Base-by-base conservation (phyloP, 164 flowering plant genomes). In the Houttuynia cordata region DNA sequence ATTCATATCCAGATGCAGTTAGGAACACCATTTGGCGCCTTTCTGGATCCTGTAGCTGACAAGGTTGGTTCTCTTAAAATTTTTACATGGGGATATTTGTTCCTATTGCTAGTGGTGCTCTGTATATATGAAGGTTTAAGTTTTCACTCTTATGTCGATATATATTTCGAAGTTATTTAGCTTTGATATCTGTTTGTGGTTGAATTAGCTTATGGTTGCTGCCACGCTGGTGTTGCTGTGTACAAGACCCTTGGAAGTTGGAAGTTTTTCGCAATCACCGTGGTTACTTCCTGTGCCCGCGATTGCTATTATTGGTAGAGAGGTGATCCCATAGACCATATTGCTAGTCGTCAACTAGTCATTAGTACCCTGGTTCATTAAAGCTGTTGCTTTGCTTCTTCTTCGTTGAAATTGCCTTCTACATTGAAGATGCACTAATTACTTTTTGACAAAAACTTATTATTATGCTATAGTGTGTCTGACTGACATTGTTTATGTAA, bases 11-110 rank as follows among this genome's bases (percentile, higher is more conserved):
- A 94, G 99, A 94, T 94, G 99, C 79, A 74, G 56, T 70, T 77
- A 69, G 83, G 86, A 53, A 74, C 95, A 45, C 78, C 84, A 7
- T 94, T 94, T 81, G 99, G 99, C 73, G 99, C 99, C 19, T 94
- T 94, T 76, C 73, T 94, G 75, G 99, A 91, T 77, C 99, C 99
- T 40, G 99, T 94, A 47, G 99, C 99, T 71, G 97, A 94, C 71
- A 91, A 91, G 96, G 95, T 88, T 73, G 59, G 34, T 24, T 57
- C 34, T 57, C 22, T 24, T n/a, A 49, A 14, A 56, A 41, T 7
- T 22, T 59, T 24, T 49, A 56, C 19, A 37, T 51, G 9, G 54
- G 24, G 60, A 34, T 52, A 0, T 63, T 40, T 59, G 8, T 53
- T 24, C 42, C n/a, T 6, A 25, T 39, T 34, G 14, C 18, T 34